phyloP scores from a whole-genome alignment of 1,284 basidiomycete genomes.

The Anthracocystis setariae region DNA sequence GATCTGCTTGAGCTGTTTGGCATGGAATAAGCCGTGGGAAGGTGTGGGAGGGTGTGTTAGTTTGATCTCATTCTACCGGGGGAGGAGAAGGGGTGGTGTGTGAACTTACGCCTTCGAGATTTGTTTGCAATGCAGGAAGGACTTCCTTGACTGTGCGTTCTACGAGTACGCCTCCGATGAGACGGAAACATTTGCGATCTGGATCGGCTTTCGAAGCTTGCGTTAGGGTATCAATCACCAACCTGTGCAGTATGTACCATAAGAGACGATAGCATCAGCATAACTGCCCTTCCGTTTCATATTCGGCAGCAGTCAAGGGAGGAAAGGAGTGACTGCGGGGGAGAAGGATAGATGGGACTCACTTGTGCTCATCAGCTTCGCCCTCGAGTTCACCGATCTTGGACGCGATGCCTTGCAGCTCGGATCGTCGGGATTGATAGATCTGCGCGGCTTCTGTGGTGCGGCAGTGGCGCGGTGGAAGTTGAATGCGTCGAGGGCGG shows the following conservation, averaged over 20 bases:
- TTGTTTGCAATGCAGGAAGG: conserved; percentile 75
- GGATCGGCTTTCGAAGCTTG: conserved; percentile 75
- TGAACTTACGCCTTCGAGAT: conserved; percentile 61
- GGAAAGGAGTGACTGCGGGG: neutral
- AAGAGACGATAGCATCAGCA: neutral
- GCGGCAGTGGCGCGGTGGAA: neutral
- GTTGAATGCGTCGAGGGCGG: neutral
- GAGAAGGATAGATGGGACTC: too few relatives aligned
- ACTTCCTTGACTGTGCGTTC: conserved; percentile 96
- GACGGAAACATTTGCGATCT: conserved; percentile 91
- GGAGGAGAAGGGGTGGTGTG: neutral
- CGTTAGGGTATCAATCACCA: conserved; percentile 87
- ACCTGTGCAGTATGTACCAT: conserved; percentile 70
- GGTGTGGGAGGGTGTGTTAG: too few relatives aligned
- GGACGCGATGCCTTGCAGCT: conserved; percentile 63
- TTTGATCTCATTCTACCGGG: neutral
- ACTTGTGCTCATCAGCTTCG: conserved; percentile 66
- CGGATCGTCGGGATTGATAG: conserved; percentile 54
- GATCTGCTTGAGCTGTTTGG: conserved; percentile 60
- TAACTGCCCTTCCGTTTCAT: neutral
- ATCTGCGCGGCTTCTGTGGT: conserved; percentile 52
- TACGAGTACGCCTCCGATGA: conserved; percentile 94
- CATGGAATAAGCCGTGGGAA: too few relatives aligned
- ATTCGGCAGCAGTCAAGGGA: neutral
- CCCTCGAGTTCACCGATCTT: conserved; percentile 66